A percentile compares a stretch with the other conserved stretches of the same genome.
Conservation (phyloP, 306 rosid species). For the Hylodesmum podocarpum region DNA sequence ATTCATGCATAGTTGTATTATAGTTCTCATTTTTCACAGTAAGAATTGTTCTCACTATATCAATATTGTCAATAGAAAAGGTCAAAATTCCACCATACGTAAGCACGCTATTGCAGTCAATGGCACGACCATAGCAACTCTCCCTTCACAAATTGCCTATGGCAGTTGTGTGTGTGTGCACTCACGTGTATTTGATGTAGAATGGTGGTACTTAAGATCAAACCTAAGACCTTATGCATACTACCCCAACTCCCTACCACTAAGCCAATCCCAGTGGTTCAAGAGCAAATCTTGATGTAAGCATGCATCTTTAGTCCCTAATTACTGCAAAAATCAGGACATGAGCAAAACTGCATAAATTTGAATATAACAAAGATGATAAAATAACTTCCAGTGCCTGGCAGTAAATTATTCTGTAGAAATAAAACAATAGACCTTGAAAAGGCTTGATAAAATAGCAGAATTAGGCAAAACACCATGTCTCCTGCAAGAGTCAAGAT, state of each 20-base stretch:
- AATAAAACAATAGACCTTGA: conserved; percentile 56
- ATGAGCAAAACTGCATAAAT: conserved; percentile 1
- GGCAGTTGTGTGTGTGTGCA: too few relatives aligned
- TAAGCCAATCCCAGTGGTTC: too few relatives aligned
- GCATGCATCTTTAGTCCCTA: not conserved
- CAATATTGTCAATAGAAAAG: too few relatives aligned
- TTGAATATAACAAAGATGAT: conserved; percentile 8
- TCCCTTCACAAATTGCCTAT: too few relatives aligned
- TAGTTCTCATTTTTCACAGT: not conserved
- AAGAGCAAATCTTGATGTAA: not conserved
- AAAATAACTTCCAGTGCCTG: not conserved
- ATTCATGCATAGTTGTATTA: not conserved
- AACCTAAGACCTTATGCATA: too few relatives aligned
- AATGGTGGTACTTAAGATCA: too few relatives aligned
- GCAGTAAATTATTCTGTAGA: not conserved
- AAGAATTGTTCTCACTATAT: too few relatives aligned
- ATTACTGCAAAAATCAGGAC: not conserved
- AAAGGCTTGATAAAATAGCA: conserved; percentile 55
- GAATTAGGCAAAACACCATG: conserved; percentile 59
- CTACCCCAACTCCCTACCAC: too few relatives aligned
- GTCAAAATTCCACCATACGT: too few relatives aligned
- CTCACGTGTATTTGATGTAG: too few relatives aligned
- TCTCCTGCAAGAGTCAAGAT: conserved; percentile 61
- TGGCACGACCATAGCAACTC: too few relatives aligned
- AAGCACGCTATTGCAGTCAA: too few relatives aligned